phyloP scores from a whole-genome alignment of 306 rosid species.

The Trifolium fragiferum region DNA sequence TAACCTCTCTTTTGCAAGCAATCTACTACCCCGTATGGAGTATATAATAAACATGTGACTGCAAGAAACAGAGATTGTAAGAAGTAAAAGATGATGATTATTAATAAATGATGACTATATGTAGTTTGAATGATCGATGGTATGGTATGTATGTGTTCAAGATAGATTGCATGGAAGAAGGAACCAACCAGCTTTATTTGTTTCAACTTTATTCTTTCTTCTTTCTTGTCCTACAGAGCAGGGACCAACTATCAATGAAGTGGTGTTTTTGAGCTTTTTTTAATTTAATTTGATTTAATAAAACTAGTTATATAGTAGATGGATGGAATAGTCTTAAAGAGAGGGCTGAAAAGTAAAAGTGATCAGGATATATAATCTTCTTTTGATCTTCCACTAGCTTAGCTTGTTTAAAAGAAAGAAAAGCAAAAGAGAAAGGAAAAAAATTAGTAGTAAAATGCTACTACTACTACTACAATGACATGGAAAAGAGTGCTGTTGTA shows the following conservation, averaged over 20 bases:
- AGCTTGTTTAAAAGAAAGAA: conserved; percentile 43
- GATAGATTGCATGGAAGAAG: conserved; percentile 69
- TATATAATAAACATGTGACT: conserved; percentile 63
- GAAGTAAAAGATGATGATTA: conserved; percentile 79
- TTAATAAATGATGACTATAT: conserved; percentile 70
- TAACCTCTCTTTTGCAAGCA: conserved; percentile 5
- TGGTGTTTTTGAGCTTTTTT: conserved; percentile 14
- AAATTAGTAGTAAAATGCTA: too few species aligned
- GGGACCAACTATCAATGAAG: conserved; percentile 66
- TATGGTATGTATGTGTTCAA: too few species aligned
- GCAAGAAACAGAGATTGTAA: conserved; percentile 63
- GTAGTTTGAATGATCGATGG: conserved; percentile 68
- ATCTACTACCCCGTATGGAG: conserved; percentile 14
- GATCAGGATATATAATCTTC: conserved; percentile 41
- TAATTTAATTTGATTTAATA: conserved; percentile 38
- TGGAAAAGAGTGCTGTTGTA: conserved; percentile 81
- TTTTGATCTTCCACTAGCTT: conserved; percentile 66
- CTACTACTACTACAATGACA: conserved; percentile 34
- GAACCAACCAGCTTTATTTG: conserved; percentile 54
- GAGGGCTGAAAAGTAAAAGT: conserved; percentile 76
- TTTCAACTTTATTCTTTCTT: conserved; percentile 73
- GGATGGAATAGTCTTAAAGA: conserved; percentile 76
- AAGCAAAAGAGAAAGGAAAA: conserved; percentile 44
- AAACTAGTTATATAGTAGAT: background rate
- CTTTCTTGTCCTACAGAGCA: conserved; percentile 64